phyloP scores from a whole-genome alignment of 371 early-diverging fungal genomes.

The Polyrhizophydium stewartii region DNA sequence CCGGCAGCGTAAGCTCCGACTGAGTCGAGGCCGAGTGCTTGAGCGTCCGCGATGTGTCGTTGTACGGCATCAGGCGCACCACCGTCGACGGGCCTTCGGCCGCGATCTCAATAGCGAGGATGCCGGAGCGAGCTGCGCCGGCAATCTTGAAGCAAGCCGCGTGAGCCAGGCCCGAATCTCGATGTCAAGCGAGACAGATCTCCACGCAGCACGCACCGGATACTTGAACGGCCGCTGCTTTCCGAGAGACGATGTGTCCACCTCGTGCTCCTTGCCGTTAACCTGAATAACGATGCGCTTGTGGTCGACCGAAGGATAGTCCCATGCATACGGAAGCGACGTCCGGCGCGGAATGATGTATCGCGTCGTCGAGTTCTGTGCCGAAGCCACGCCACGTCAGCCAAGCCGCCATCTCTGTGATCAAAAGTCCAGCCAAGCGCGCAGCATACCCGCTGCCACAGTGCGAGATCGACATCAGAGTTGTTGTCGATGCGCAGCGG shows the following conservation, averaged over 20 bases:
- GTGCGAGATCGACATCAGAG: slow-evolving; percentile 70
- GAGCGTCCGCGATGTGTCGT: not conserved
- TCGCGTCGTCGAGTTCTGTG: slow-evolving; percentile 22
- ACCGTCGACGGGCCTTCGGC: slow-evolving; percentile 83
- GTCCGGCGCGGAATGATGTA: slow-evolving; percentile 64
- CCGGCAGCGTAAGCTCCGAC: too few relatives aligned
- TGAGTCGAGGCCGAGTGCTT: not conserved
- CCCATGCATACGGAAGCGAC: slow-evolving; percentile 87
- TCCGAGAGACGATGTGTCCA: slow-evolving; percentile 90
- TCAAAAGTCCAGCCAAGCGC: not conserved
- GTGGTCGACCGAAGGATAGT: slow-evolving; percentile 73
- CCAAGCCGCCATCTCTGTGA: too few relatives aligned
- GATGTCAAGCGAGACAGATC: too few relatives aligned
- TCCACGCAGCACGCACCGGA: slow-evolving; percentile 44
- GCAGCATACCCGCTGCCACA: slow-evolving; percentile 68
- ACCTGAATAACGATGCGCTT: slow-evolving; percentile 72
- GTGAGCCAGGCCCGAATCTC: too few relatives aligned
- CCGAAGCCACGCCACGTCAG: too few relatives aligned
- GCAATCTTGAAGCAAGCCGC: slow-evolving; percentile 4
- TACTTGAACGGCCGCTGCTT: slow-evolving; percentile 77
- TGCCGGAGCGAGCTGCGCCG: slow-evolving; percentile 19
- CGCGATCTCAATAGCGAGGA: slow-evolving; percentile 76
- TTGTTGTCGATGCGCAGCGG: slow-evolving; percentile 87
- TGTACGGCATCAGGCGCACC: slow-evolving; percentile 50
- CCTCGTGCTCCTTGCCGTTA: slow-evolving; percentile 66